Percentiles rank a stretch among this genome's conserved stretches.
Evolutionary conservation across 495 filamentous ascomycete genomes (phyloP).

Genomic region (Aspergillus indologenus): DNA sequence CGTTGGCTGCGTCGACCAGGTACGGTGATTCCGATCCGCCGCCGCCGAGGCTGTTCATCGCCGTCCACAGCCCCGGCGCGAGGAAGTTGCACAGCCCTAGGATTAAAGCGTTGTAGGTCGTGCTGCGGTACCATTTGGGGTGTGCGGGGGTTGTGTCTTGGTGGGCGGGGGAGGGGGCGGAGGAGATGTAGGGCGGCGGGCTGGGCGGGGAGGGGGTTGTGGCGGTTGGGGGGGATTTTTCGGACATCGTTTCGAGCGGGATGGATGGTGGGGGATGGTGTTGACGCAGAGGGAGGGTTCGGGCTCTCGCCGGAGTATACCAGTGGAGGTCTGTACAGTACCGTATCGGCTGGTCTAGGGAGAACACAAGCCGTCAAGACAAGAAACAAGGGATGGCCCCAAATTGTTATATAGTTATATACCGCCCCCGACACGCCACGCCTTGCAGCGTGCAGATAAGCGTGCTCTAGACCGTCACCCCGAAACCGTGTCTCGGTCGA

Average conservation of each 20-base stretch:
- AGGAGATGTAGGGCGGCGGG: not conserved
- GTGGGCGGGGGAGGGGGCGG: not conserved
- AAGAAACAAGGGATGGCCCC: too few species aligned
- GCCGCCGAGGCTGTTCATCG: conserved; percentile 67
- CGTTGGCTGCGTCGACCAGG: conserved; percentile 68
- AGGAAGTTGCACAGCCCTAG: conserved; percentile 62
- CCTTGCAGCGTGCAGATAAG: not conserved
- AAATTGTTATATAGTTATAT: too few species aligned
- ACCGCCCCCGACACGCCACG: not conserved
- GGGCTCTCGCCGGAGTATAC: too few species aligned
- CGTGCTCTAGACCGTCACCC: too few species aligned
- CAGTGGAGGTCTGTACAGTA: too few species aligned
- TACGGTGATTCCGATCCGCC: conserved; percentile 61
- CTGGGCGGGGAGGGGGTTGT: conserved; percentile 15
- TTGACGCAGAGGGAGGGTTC: too few species aligned
- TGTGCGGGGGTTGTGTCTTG: conserved; percentile 34
- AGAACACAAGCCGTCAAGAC: too few species aligned
- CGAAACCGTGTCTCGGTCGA: not conserved
- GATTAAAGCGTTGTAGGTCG: conserved; percentile 61
- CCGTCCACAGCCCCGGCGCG: conserved; percentile 65
- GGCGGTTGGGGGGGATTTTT: conserved; percentile 19
- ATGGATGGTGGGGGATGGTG: too few species aligned
- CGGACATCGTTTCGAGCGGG: too few species aligned
- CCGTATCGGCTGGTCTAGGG: too few species aligned
- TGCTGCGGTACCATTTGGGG: conserved; percentile 65